A percentile compares a stretch with the other conserved stretches of the same genome.
Evolutionary conservation across 1,139 yeast genomes (phyloP).

Genomic region (Scheffersomyces cryptocercus): DNA sequence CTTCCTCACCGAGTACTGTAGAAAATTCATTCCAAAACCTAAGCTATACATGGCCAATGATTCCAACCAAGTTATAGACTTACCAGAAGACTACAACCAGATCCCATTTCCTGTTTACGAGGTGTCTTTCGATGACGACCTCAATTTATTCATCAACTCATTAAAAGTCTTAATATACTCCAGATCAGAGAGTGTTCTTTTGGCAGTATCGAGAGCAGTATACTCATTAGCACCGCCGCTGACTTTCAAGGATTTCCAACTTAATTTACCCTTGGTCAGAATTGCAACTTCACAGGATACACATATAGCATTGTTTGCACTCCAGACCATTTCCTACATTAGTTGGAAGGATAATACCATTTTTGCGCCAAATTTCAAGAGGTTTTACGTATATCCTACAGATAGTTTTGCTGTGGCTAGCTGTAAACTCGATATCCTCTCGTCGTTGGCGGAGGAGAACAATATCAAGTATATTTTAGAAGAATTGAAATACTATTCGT

Average conservation of each 20-base stretch:
- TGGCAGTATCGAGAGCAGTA: constrained; percentile 61
- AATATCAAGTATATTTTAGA: constrained; percentile 56
- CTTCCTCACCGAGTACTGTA: constrained; percentile 63
- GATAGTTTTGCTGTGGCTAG: constrained; percentile 52
- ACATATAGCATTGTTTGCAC: constrained; percentile 37
- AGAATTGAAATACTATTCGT: constrained; percentile 69
- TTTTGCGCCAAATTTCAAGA: constrained; percentile 49
- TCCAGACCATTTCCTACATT: constrained; percentile 44
- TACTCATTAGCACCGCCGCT: constrained; percentile 55
- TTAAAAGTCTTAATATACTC: constrained; percentile 47
- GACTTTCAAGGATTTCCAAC: constrained; percentile 45
- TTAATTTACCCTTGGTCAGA: constrained; percentile 53
- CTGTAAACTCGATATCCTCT: constrained; percentile 64
- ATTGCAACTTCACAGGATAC: constrained; percentile 27
- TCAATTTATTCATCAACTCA: constrained; percentile 51
- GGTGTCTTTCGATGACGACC: constrained; percentile 54
- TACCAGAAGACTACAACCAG: constrained; percentile 38
- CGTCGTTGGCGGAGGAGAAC: constrained; percentile 53
- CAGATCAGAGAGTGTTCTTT: constrained; percentile 59
- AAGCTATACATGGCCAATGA: constrained; percentile 26
- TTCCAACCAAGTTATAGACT: constrained; percentile 25
- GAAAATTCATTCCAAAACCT: constrained; percentile 61
- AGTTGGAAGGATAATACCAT: constrained; percentile 37
- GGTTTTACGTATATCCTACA: constrained; percentile 60
- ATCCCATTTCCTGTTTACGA: constrained; percentile 37